Percentiles rank a stretch among this genome's conserved stretches.
Conservation (phyloP, 306 rosid genomes). For the Vachellia collinsii region DNA sequence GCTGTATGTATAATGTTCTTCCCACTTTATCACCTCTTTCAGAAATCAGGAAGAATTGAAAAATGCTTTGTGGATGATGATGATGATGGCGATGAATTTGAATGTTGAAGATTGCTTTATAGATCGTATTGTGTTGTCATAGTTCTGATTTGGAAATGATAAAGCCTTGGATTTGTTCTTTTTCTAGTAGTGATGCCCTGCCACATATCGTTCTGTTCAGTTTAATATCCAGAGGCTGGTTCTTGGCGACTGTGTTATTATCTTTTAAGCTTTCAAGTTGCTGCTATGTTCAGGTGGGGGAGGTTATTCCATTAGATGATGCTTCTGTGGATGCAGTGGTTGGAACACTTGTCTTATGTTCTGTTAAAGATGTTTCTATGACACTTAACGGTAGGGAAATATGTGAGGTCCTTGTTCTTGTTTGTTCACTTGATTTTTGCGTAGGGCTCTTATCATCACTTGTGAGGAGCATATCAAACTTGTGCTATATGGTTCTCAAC, state of each 20-base stretch:
- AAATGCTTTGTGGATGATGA: constrained; percentile 1
- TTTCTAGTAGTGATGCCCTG: constrained; percentile 11
- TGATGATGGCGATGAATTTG: background rate
- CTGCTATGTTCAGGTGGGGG: constrained; percentile 67
- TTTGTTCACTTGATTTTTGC: constrained; percentile 21
- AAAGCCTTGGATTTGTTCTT: constrained; percentile 2
- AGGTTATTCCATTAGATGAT: constrained; percentile 79
- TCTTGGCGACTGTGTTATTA: constrained; percentile 1
- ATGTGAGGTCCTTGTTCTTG: background rate
- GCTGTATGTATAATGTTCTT: constrained; percentile 55
- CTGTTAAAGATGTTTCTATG: constrained; percentile 76
- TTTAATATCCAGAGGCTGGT: background rate
- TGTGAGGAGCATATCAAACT: background rate
- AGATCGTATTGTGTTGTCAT: background rate
- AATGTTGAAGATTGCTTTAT: background rate
- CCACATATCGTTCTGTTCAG: constrained; percentile 1
- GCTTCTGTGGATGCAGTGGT: constrained; percentile 96
- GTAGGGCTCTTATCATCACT: background rate
- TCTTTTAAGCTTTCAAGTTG: constrained; percentile 34
- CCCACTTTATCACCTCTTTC: constrained; percentile 6
- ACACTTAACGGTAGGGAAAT: constrained; percentile 65
- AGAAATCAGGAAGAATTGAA: constrained; percentile 9
- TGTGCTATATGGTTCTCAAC: background rate
- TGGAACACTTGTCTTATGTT: constrained; percentile 92
- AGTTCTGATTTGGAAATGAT: constrained; percentile 1